A percentile compares a stretch with the other conserved stretches of the same genome.
Evolutionary conservation across 805 yeast species (phyloP).

Genomic region (Candida ponderosae): DNA sequence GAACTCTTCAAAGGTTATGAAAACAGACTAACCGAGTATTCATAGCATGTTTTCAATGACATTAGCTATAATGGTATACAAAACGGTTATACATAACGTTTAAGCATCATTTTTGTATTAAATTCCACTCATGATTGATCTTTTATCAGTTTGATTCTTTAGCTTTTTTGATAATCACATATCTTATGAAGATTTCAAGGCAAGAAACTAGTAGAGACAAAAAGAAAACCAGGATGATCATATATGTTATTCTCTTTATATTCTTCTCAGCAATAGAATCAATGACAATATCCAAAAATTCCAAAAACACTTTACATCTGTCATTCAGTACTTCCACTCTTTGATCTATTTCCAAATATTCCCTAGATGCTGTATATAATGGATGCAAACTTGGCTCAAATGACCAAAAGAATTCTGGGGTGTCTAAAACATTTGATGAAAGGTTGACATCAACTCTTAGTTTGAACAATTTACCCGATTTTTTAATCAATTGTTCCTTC

Average conservation of each 20-base stretch:
- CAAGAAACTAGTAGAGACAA: conserved; percentile 71
- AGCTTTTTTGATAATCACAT: conserved; percentile 32
- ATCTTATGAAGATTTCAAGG: conserved; percentile 59
- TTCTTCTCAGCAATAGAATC: conserved; percentile 92
- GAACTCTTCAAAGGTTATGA: too few species aligned
- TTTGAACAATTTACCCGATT: conserved; percentile 86
- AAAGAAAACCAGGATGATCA: conserved; percentile 77
- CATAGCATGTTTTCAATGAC: too few species aligned
- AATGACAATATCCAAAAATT: conserved; percentile 85
- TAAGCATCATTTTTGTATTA: too few species aligned
- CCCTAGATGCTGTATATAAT: conserved; percentile 79
- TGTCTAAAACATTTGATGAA: conserved; percentile 83
- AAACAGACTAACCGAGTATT: too few species aligned
- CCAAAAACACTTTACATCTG: conserved; percentile 87
- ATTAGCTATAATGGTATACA: too few species aligned
- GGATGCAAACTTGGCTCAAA: conserved; percentile 94
- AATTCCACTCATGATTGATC: too few species aligned
- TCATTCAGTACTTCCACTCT: conserved; percentile 91
- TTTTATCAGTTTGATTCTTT: too few species aligned
- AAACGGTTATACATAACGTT: too few species aligned
- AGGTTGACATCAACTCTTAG: conserved; percentile 89
- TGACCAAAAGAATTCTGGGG: conserved; percentile 96
- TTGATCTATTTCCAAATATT: conserved; percentile 90
- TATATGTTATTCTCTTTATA: conserved; percentile 86
- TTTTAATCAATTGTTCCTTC: conserved; percentile 75